Percentiles rank a stretch among this genome's conserved stretches.
Conservation (phyloP, 2,329 filamentous ascomycete genomes). For the Furcasterigmium sp. region DNA sequence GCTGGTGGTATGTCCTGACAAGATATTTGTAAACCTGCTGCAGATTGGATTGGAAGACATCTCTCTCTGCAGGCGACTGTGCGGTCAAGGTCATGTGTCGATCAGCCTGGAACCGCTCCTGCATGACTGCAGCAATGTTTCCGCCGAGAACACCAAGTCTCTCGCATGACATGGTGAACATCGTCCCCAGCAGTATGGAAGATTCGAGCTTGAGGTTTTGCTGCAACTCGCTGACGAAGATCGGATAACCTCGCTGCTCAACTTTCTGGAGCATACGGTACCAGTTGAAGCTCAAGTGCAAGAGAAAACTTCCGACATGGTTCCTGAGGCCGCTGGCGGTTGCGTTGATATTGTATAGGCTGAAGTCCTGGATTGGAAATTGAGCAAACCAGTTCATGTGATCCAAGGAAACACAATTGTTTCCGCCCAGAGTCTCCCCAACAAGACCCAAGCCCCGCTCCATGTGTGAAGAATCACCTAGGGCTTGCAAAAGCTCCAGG, state of each 20-base stretch:
- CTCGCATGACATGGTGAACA: slow-evolving; percentile 24
- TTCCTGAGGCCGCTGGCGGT: not conserved
- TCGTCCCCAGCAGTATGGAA: slow-evolving; percentile 13
- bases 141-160: slow-evolving; percentile 17
- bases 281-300: slow-evolving; percentile 16
- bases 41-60: too few relatives aligned
- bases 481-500: not conserved
- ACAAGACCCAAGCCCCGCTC: slow-evolving; percentile 24
- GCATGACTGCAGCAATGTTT: slow-evolving; percentile 10
- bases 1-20: too few relatives aligned
- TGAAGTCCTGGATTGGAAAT: slow-evolving; percentile 15
- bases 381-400: slow-evolving; percentile 23
- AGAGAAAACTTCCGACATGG: slow-evolving; percentile 16
- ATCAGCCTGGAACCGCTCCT: slow-evolving; percentile 18
- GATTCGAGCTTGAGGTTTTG: slow-evolving; percentile 19
- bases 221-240: slow-evolving; percentile 19
- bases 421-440: not conserved
- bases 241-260: slow-evolving; percentile 17
- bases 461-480: slow-evolving; percentile 9
- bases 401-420: slow-evolving; percentile 7
- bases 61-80: not conserved
- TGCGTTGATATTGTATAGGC: not conserved
- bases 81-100: not conserved
- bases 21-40: too few relatives aligned
- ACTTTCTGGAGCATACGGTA: slow-evolving; percentile 7